Evolutionary conservation across 2,329 filamentous ascomycete genomes (phyloP).

Genomic region (Grosmannia huntii): DNA sequence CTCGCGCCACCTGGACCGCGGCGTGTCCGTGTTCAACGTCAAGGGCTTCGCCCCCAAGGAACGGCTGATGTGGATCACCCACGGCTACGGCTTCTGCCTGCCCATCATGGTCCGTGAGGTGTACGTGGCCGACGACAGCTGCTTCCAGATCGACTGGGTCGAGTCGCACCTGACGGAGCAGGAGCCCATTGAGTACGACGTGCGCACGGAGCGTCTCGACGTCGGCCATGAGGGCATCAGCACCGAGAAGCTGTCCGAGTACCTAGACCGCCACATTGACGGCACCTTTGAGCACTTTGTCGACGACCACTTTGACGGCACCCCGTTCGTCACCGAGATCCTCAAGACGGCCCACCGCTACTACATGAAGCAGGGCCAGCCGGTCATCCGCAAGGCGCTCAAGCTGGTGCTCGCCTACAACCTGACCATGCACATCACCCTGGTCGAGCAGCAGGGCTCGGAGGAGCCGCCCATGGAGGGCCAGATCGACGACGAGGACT

Average conservation of each 20-base stretch:
- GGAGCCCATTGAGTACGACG: conserved; percentile 68
- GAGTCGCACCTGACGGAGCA: conserved; percentile 59
- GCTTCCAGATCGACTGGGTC: conserved; percentile 88
- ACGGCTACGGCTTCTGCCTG: conserved; percentile 87
- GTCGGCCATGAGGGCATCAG: conserved; percentile 83
- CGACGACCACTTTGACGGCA: conserved; percentile 92
- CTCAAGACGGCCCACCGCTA: conserved; percentile 92
- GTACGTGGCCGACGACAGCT: conserved; percentile 80
- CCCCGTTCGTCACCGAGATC: conserved; percentile 88
- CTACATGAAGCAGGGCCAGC: conserved; percentile 76
- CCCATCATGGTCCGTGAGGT: conserved; percentile 91
- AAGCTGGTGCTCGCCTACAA: conserved; percentile 95
- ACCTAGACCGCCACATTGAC: conserved; percentile 91
- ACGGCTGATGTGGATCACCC: conserved; percentile 77
- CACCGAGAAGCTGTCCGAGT: conserved; percentile 68
- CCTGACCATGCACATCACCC: conserved; percentile 83
- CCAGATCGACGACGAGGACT: conserved; percentile 73
- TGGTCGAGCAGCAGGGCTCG: conserved; percentile 79
- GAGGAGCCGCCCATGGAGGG: conserved; percentile 66
- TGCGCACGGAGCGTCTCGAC: conserved; percentile 77
- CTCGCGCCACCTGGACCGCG: conserved; percentile 74
- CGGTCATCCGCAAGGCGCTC: conserved; percentile 85
- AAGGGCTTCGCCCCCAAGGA: conserved; percentile 65
- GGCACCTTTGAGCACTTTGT: conserved; percentile 86
- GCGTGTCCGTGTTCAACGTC: conserved; percentile 88